A percentile compares a stretch with the other conserved stretches of the same genome.
phyloP scores from a whole-genome alignment of 2,329 filamentous ascomycete species.

The Cadophora sp. region DNA sequence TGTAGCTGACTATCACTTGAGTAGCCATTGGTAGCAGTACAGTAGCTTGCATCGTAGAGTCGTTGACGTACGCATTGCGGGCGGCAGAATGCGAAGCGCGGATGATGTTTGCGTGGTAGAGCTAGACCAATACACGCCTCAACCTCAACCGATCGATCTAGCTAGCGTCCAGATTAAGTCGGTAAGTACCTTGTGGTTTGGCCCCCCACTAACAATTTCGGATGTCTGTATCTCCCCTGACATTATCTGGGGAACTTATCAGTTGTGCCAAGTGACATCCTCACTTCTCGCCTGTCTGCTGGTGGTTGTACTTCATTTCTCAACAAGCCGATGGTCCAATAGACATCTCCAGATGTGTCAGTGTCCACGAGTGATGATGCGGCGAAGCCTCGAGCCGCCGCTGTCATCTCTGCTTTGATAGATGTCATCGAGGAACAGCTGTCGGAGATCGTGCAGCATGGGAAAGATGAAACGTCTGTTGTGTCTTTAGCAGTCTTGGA shows the following conservation, averaged over 20 bases:
- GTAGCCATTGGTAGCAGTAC: background rate
- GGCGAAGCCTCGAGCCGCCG: background rate
- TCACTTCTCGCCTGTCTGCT: background rate
- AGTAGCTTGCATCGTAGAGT: background rate
- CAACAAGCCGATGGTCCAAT: background rate
- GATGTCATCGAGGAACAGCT: background rate
- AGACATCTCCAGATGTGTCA: background rate
- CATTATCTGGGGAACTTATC: background rate
- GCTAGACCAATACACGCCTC: background rate
- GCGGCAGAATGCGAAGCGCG: background rate
- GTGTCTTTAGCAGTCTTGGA: constrained; percentile 1
- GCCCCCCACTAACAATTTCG: background rate
- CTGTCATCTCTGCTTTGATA: constrained; percentile 14
- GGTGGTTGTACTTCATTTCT: background rate
- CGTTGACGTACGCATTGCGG: background rate
- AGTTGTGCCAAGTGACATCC: constrained; percentile 1
- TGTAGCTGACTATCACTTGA: background rate
- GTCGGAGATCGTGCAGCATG: background rate
- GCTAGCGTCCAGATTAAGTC: background rate
- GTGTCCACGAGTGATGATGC: background rate
- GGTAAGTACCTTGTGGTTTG: background rate
- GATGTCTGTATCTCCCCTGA: background rate
- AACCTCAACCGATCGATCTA: background rate
- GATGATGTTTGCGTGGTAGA: background rate
- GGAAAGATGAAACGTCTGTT: constrained; percentile 12